phyloP scores from a whole-genome alignment of 2,329 filamentous ascomycete genomes.

The Coniochaeta sp. region DNA sequence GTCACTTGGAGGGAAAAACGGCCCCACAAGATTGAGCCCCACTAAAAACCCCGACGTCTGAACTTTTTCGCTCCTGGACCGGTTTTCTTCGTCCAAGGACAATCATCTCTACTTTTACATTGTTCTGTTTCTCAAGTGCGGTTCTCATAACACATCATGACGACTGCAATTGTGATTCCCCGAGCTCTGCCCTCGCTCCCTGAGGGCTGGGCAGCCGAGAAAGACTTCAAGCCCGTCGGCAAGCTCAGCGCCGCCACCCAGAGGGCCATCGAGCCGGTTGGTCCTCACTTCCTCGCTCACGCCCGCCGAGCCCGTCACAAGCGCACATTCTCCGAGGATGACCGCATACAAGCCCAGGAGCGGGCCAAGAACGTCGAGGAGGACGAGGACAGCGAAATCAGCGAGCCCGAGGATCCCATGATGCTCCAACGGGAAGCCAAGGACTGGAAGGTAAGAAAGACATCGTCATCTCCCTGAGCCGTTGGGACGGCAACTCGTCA shows the following conservation, averaged over 20 bases:
- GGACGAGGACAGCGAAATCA: constrained; percentile 80
- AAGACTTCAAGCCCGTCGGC: constrained; percentile 83
- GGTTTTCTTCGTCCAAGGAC: neutral
- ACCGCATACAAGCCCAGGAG: constrained; percentile 92
- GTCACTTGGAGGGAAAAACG: neutral
- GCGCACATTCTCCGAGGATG: constrained; percentile 97
- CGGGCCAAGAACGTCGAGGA: constrained; percentile 93
- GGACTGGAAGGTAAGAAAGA: constrained; percentile 81
- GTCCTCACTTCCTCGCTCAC: constrained; percentile 95
- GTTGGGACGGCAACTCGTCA: too few relatives aligned
- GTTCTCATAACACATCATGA: neutral
- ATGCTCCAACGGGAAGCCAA: constrained; percentile 92
- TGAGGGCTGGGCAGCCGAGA: constrained; percentile 75
- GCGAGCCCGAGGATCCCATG: constrained; percentile 86
- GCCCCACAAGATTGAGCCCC: neutral
- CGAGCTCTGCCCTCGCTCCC: constrained; percentile 70
- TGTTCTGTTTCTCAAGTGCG: neutral
- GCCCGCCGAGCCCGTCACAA: constrained; percentile 92
- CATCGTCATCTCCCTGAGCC: neutral
- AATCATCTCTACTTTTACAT: neutral
- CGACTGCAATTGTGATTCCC: constrained; percentile 55
- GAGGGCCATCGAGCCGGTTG: constrained; percentile 90
- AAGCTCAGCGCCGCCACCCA: constrained; percentile 69
- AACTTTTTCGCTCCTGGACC: neutral
- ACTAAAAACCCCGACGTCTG: constrained; percentile 1